Evolutionary conservation across 345 rosid species (phyloP).

Genomic region (Boechera divaricarpa): DNA sequence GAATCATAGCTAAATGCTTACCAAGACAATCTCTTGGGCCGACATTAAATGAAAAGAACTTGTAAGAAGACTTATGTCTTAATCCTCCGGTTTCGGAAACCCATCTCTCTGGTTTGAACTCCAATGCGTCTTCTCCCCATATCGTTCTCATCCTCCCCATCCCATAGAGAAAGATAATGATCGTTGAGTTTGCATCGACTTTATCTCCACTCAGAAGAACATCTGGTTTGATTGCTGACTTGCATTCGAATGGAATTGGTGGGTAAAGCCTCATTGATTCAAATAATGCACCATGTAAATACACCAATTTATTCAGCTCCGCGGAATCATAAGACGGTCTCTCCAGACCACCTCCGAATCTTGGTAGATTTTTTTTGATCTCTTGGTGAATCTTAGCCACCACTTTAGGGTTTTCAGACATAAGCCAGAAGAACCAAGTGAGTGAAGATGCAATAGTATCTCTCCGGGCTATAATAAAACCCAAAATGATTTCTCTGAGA

Average conservation of each 20-base stretch:
- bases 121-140: conserved; percentile 44
- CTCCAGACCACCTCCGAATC: conserved; percentile 5
- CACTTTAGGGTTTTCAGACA: conserved; percentile 47
- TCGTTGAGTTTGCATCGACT: conserved; percentile 25
- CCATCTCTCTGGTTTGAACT: conserved; percentile 44
- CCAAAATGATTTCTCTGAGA: conserved; percentile 52
- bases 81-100: conserved; percentile 11
- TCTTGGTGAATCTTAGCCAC: conserved; percentile 49
- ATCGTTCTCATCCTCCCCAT: conserved; percentile 45
- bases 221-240: conserved; percentile 29
- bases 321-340: conserved; percentile 3
- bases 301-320: conserved; percentile 39
- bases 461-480: conserved; percentile 53
- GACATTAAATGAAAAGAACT: conserved; percentile 30
- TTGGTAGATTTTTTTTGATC: conserved; percentile 30
- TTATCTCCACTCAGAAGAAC: conserved; percentile 48
- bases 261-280: conserved; percentile 50
- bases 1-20: conserved; percentile 30
- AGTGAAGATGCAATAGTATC: conserved; percentile 43
- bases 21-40: conserved; percentile 36
- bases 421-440: conserved; percentile 58
- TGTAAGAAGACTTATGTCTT: conserved; percentile 26
- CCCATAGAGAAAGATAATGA: conserved; percentile 35
- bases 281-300: conserved; percentile 44
- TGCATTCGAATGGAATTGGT: conserved; percentile 34